phyloP scores from a whole-genome alignment of 164 flowering plant genomes.

The Akebia trifoliata region DNA sequence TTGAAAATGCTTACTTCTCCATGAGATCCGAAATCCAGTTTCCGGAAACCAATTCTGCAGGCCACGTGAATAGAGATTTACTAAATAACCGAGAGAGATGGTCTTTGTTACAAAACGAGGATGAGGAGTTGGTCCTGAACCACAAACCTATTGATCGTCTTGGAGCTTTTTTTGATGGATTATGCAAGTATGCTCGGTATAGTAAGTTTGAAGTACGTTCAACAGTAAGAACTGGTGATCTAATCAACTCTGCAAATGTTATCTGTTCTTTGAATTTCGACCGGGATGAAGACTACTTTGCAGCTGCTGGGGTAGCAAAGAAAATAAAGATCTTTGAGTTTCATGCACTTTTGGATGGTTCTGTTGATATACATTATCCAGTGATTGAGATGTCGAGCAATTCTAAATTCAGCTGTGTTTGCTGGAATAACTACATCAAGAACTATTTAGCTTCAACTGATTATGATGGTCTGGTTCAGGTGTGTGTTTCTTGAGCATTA shows the following conservation, averaged over 20 bases:
- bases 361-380: slow-evolving; percentile 92
- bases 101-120: slow-evolving; percentile 17
- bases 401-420: slow-evolving; percentile 78
- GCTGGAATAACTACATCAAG: slow-evolving; percentile 92
- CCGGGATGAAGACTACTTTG: slow-evolving; percentile 89
- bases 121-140: slow-evolving; percentile 13
- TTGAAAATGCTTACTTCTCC: slow-evolving; percentile 86
- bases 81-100: slow-evolving; percentile 40
- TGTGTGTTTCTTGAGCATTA: no score
- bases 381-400: slow-evolving; percentile 75
- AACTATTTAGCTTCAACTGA: slow-evolving; percentile 95
- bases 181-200: slow-evolving; percentile 92
- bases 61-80: slow-evolving; percentile 44
- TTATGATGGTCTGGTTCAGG: slow-evolving; percentile 97
- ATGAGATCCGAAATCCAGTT: slow-evolving; percentile 55
- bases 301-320: slow-evolving; percentile 97
- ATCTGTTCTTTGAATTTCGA: slow-evolving; percentile 95
- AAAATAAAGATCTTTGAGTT: slow-evolving; percentile 91
- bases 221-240: slow-evolving; percentile 64
- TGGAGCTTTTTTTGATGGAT: slow-evolving; percentile 86
- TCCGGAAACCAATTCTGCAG: slow-evolving; percentile 27
- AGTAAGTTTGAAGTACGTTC: slow-evolving; percentile 77
- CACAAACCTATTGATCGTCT: slow-evolving; percentile 36
- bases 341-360: slow-evolving; percentile 51
- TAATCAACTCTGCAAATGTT: slow-evolving; percentile 78